Evolutionary conservation across 2,329 filamentous ascomycete genomes (phyloP).

Genomic region (Microcyclospora pomicola): DNA sequence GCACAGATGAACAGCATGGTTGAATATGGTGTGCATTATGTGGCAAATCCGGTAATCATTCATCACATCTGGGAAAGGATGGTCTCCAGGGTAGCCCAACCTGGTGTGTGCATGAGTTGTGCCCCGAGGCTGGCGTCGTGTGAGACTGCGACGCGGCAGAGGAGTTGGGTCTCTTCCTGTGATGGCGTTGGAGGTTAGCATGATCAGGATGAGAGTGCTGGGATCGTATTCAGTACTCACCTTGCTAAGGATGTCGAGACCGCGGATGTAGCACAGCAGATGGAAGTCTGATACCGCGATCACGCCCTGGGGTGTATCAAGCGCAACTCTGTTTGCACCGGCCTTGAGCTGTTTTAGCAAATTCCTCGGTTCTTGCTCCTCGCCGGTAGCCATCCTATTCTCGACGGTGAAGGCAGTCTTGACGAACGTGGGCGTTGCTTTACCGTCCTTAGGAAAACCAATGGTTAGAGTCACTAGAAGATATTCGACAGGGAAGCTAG

Average conservation of each 20-base stretch:
- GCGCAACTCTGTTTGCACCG: slow-evolving; percentile 32
- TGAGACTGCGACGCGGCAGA: slow-evolving; percentile 70
- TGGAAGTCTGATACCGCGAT: slow-evolving; percentile 83
- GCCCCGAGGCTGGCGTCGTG: slow-evolving; percentile 71
- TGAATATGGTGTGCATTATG: neutral
- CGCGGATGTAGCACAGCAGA: slow-evolving; percentile 72
- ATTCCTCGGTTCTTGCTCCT: slow-evolving; percentile 63
- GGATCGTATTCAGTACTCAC: slow-evolving; percentile 33
- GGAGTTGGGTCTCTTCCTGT: slow-evolving; percentile 76
- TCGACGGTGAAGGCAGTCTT: slow-evolving; percentile 80
- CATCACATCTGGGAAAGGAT: slow-evolving; percentile 47
- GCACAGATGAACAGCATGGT: neutral
- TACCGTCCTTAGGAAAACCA: slow-evolving; percentile 54
- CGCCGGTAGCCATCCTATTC: slow-evolving; percentile 75
- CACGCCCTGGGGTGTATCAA: slow-evolving; percentile 49
- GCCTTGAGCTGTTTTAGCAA: slow-evolving; percentile 56
- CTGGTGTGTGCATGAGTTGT: slow-evolving; percentile 71
- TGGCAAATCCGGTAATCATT: neutral
- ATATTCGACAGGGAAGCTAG: slow-evolving; percentile 91
- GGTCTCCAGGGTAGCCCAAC: slow-evolving; percentile 88
- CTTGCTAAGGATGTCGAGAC: slow-evolving; percentile 70
- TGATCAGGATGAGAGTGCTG: neutral
- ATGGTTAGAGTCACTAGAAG: slow-evolving; percentile 91
- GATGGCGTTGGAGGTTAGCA: slow-evolving; percentile 6
- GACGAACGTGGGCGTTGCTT: slow-evolving; percentile 52